Evolutionary conservation across 139 green algal genomes (phyloP).

Genomic region (Volvox africanus): DNA sequence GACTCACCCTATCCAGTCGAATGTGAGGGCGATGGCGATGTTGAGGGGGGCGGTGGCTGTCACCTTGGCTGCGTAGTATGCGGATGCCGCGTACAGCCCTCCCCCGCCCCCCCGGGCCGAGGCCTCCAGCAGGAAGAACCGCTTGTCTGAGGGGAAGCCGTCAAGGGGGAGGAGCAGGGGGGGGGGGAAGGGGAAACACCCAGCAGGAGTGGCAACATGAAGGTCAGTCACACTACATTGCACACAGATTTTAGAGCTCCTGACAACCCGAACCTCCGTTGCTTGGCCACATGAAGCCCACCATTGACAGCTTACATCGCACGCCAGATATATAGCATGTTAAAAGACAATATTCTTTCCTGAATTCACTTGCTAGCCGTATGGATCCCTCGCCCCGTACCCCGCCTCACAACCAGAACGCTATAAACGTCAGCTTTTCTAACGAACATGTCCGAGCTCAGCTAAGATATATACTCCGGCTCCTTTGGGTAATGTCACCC

Average conservation of each 20-base stretch:
- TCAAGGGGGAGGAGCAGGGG: background rate
- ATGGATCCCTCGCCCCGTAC: no score
- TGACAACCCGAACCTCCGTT: background rate
- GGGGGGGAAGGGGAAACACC: background rate
- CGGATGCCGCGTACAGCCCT: slow-evolving; percentile 63
- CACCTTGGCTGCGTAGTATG: slow-evolving; percentile 70
- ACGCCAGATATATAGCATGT: no score
- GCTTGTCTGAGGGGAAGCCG: slow-evolving; percentile 66
- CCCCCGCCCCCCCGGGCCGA: background rate
- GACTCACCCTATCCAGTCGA: slow-evolving; percentile 47
- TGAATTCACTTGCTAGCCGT: no score
- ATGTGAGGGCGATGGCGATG: slow-evolving; percentile 59
- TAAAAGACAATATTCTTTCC: no score
- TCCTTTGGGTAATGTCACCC: no score
- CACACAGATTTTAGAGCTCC: background rate
- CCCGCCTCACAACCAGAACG: no score
- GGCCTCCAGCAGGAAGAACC: slow-evolving; percentile 57
- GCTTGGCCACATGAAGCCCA: background rate
- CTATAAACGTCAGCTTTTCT: no score
- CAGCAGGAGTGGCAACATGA: background rate
- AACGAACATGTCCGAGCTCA: no score
- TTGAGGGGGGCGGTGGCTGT: slow-evolving; percentile 65
- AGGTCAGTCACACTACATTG: no score
- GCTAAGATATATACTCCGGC: no score
- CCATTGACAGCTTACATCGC: background rate